Percentiles rank a stretch among this genome's conserved stretches.
These are phyloP conservation scores for Phytophthora melonis DNA, from an alignment of 352 stramenopile genomes.

Conservation along the genomic window DNA sequence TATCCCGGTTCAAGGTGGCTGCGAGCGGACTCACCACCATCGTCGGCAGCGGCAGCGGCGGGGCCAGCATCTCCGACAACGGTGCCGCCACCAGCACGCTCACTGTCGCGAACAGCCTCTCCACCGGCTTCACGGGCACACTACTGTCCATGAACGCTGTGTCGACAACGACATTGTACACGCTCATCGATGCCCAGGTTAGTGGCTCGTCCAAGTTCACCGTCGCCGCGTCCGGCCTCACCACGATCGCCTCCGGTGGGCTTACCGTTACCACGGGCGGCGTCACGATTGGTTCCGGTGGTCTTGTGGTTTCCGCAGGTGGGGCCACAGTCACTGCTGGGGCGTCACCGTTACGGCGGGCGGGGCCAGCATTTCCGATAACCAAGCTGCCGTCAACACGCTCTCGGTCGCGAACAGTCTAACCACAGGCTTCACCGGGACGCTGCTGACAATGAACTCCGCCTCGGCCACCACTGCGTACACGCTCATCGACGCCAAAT, in stretches of 20 bases:
- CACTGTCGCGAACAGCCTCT: slow-evolving; percentile 3
- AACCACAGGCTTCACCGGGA: not conserved
- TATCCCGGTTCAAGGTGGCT: slow-evolving; percentile 29
- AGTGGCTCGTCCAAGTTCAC: slow-evolving; percentile 31
- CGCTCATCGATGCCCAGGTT: slow-evolving; percentile 22
- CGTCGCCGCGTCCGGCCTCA: slow-evolving; percentile 40
- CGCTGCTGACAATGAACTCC: not conserved
- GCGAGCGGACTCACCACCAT: slow-evolving; percentile 21
- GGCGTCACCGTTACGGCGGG: slow-evolving; percentile 4
- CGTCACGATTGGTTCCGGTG: no score
- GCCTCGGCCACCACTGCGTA: not conserved
- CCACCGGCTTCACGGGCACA: not conserved
- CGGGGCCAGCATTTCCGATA: no score
- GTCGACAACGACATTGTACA: no score
- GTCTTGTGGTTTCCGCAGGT: slow-evolving; percentile 12
- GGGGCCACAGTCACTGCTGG: slow-evolving; percentile 1
- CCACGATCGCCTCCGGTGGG: slow-evolving; percentile 31
- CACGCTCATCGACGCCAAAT: not conserved
- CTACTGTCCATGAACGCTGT: slow-evolving; percentile 16
- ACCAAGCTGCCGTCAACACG: no score
- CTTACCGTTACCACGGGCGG: no score
- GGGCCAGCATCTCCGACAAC: no score
- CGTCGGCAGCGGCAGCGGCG: no score
- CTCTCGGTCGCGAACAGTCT: no score
- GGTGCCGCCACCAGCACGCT: not conserved